Conservation (phyloP, 495 filamentous ascomycete genomes). For the Aspergillus taichungensis region DNA sequence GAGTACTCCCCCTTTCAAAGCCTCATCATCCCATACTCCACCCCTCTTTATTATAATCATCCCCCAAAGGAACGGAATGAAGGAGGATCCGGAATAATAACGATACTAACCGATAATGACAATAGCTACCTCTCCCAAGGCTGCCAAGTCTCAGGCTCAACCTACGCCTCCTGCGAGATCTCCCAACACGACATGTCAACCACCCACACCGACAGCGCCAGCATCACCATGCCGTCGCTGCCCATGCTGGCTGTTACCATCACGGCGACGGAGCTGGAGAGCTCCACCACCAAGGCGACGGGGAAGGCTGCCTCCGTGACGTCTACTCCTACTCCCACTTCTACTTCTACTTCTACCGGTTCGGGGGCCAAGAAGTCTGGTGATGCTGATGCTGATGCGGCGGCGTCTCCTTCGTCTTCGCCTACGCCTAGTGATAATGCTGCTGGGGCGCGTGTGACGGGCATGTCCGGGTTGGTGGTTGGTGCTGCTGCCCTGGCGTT, state of each 20-base stretch:
- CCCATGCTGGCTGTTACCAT: conserved; percentile 25
- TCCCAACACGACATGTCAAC: conserved; percentile 4
- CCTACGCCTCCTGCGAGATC: conserved; percentile 22
- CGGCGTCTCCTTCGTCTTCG: too few relatives aligned
- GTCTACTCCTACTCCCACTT: too few relatives aligned
- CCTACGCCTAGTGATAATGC: too few relatives aligned
- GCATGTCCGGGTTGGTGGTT: conserved; percentile 14
- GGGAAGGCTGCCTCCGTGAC: neutral
- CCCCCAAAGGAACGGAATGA: too few relatives aligned
- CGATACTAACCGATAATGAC: too few relatives aligned
- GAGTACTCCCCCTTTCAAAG: neutral
- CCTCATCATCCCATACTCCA: neutral
- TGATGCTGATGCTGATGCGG: too few relatives aligned
- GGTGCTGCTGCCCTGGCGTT: conserved; percentile 22
- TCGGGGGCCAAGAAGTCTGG: too few relatives aligned
- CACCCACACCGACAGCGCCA: conserved; percentile 17
- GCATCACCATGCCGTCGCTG: conserved; percentile 12
- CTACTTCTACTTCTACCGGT: too few relatives aligned
- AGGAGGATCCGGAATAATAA: too few relatives aligned
- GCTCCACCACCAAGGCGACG: conserved; percentile 1
- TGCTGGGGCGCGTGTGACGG: too few relatives aligned
- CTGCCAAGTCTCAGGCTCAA: conserved; percentile 24
- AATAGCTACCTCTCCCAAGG: conserved; percentile 18
- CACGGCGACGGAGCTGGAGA: conserved; percentile 11
- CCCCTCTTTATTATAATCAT: neutral